phyloP scores from a whole-genome alignment of 805 yeast genomes.

The Wickerhamiella australiensis region DNA sequence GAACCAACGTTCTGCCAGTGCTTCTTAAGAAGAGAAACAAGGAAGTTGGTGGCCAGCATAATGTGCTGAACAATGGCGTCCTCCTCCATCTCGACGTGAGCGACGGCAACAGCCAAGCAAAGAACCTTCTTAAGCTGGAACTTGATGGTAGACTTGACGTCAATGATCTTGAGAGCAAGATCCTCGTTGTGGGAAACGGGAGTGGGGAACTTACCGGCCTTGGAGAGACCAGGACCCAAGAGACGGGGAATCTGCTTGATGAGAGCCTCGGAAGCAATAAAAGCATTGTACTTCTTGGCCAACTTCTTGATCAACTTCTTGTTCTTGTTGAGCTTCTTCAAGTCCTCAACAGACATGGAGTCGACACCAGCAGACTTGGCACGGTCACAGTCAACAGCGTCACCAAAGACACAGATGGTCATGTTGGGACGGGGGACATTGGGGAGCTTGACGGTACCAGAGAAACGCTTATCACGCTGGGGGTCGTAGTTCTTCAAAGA shows the following conservation, averaged over 20 bases:
- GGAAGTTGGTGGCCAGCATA: slow-evolving; percentile 97
- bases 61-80: slow-evolving; percentile 93
- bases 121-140: slow-evolving; percentile 99
- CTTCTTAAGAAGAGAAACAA: slow-evolving; percentile 98
- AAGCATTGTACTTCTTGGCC: slow-evolving; percentile 99
- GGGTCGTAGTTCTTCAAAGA: slow-evolving; percentile 99
- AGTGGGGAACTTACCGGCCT: slow-evolving; percentile 99
- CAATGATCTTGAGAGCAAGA: slow-evolving; percentile 87
- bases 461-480: slow-evolving; percentile 99
- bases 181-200: slow-evolving; percentile 99
- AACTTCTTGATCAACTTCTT: slow-evolving; percentile 98
- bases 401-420: slow-evolving; percentile 99
- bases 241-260: slow-evolving; percentile 99
- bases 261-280: slow-evolving; percentile 97
- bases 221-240: slow-evolving; percentile 99
- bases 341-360: slow-evolving; percentile 99
- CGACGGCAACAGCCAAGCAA: slow-evolving; percentile 98
- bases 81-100: slow-evolving; percentile 99
- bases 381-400: slow-evolving; percentile 99
- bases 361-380: slow-evolving; percentile 98
- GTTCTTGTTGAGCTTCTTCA: slow-evolving; percentile 99
- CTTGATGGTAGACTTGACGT: slow-evolving; percentile 98
- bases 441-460: slow-evolving; percentile 97
- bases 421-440: slow-evolving; percentile 99
- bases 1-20: slow-evolving; percentile 99